Evolutionary conservation across 306 rosid species (phyloP).

Genomic region (Prunus campanulata): DNA sequence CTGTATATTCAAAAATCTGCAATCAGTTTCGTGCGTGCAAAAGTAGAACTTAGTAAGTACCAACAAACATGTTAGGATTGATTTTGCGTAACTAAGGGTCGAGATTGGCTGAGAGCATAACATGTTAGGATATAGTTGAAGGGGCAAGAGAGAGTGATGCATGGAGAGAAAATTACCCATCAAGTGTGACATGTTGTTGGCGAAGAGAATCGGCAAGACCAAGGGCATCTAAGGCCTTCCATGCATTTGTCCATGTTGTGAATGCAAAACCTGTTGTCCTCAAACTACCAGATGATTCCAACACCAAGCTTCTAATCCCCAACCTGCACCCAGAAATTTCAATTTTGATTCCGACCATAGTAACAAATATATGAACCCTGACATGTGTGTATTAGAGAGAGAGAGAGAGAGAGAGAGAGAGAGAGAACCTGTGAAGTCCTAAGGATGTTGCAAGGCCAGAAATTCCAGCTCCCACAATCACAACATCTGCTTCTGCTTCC

Average conservation of each 20-base stretch:
- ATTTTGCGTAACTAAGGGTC: too few relatives aligned
- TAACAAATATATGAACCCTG: too few relatives aligned
- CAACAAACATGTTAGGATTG: too few relatives aligned
- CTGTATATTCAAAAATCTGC: constrained; percentile 28
- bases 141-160: too few relatives aligned
- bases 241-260: constrained; percentile 57
- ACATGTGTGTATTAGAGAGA: background rate
- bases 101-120: background rate
- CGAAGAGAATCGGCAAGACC: constrained; percentile 45
- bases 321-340: constrained; percentile 28
- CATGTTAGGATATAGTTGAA: background rate
- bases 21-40: background rate
- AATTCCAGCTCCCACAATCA: constrained; percentile 86
- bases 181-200: constrained; percentile 35
- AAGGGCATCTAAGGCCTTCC: constrained; percentile 77
- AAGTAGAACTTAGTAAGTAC: too few relatives aligned
- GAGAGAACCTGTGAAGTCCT: constrained; percentile 45
- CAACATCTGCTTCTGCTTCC: constrained; percentile 33
- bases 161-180: constrained; percentile 31
- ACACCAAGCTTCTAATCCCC: constrained; percentile 62
- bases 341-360: background rate
- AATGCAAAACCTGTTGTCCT: constrained; percentile 68
- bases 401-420: background rate
- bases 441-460: constrained; percentile 69
- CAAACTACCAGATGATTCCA: constrained; percentile 57